These are phyloP conservation scores for Botrytis hyacinthi DNA, from an alignment of 2,329 filamentous ascomycete species.

Conservation along the genomic window DNA sequence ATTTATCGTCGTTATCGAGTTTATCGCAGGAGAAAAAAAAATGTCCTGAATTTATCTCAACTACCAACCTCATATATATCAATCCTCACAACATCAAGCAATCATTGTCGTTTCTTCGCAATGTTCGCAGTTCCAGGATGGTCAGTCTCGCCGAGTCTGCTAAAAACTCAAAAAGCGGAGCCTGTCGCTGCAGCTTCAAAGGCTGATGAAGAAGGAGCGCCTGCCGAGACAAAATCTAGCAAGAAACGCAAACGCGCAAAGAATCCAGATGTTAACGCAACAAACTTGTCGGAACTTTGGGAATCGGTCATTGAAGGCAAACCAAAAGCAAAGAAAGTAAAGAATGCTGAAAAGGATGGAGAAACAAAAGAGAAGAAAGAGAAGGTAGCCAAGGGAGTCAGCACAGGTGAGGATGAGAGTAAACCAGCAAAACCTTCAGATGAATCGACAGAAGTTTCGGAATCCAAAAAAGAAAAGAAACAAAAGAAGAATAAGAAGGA, in stretches of 20 bases:
- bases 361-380: constrained; percentile 36
- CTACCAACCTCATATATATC: not conserved
- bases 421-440: constrained; percentile 16
- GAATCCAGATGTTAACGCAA: constrained; percentile 57
- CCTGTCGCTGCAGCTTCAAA: constrained; percentile 11
- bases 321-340: constrained; percentile 38
- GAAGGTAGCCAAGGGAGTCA: constrained; percentile 29
- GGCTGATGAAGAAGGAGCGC: constrained; percentile 29
- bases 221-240: constrained; percentile 38
- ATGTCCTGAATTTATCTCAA: not conserved
- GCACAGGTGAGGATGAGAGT: constrained; percentile 37
- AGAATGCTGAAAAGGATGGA: constrained; percentile 22
- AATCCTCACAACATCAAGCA: not conserved
- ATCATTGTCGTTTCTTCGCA: not conserved
- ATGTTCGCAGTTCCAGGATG: constrained; percentile 97
- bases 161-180: constrained; percentile 62
- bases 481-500: constrained; percentile 41
- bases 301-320: constrained; percentile 73
- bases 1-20: constrained; percentile 6
- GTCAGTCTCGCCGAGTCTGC: constrained; percentile 70
- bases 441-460: constrained; percentile 21
- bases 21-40: constrained; percentile 11
- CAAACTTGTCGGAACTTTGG: constrained; percentile 76
- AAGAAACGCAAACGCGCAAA: constrained; percentile 55
- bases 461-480: constrained; percentile 35